A percentile compares a stretch with the other conserved stretches of the same genome.
Conservation (phyloP, 192 early-diverging fungal genomes). For the Blastocladiella britannica region DNA sequence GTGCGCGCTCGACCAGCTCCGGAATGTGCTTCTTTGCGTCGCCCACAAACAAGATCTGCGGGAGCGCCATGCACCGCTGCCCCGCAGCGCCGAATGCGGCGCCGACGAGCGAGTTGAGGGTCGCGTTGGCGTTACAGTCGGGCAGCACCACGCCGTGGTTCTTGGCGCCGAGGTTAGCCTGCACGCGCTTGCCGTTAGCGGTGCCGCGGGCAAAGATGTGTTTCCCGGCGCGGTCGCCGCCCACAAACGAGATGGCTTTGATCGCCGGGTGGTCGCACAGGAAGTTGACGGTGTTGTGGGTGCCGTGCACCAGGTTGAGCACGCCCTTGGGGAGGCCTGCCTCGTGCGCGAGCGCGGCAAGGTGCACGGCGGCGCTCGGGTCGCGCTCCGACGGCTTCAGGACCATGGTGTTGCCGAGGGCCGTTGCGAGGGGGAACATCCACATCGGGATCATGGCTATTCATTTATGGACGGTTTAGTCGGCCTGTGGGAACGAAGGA, state of each 20-base stretch:
- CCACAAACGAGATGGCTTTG: conserved; percentile 86
- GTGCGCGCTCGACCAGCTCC: conserved; percentile 72
- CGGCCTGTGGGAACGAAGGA: no score
- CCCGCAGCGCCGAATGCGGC: conserved; percentile 96
- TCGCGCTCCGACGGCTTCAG: conserved; percentile 89
- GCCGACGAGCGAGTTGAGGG: conserved; percentile 75
- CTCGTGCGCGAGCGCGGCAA: conserved; percentile 67
- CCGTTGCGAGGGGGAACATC: conserved; percentile 93
- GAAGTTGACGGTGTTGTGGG: conserved; percentile 69
- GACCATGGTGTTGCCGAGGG: conserved; percentile 71
- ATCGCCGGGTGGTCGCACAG: conserved; percentile 65
- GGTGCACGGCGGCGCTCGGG: conserved; percentile 75
- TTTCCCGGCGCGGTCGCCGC: conserved; percentile 69
- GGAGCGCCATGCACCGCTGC: conserved; percentile 94
- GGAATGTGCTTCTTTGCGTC: conserved; percentile 61
- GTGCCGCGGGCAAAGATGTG: conserved; percentile 74
- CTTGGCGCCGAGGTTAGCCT: conserved; percentile 92
- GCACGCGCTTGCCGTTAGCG: conserved; percentile 81
- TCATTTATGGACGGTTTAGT: no score
- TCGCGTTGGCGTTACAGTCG: conserved; percentile 84
- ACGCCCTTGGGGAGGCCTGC: conserved; percentile 80
- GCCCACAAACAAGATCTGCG: conserved; percentile 78
- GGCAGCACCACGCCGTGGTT: conserved; percentile 90
- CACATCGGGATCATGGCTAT: conserved; percentile 63
- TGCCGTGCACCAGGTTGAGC: conserved; percentile 81